A percentile compares a stretch with the other conserved stretches of the same genome.
phyloP scores from a whole-genome alignment of 495 filamentous ascomycete genomes.

The Daldinia concentrica region DNA sequence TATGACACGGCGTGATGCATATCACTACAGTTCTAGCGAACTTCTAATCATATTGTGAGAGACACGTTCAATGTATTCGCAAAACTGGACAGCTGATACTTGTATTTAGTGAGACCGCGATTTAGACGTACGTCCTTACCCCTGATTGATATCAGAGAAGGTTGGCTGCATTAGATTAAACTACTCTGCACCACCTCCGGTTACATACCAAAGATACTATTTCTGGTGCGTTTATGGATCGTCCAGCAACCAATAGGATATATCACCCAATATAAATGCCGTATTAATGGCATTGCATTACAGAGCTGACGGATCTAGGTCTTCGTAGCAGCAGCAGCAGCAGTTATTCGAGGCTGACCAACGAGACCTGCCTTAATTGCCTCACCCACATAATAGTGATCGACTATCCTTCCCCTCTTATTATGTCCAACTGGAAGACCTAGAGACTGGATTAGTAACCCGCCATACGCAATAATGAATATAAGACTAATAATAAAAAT shows the following conservation, averaged over 20 bases:
- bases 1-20: too few relatives aligned
- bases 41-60: too few relatives aligned
- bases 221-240: background rate
- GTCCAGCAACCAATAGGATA: background rate
- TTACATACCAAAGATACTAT: background rate
- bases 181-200: background rate
- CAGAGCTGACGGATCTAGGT: background rate
- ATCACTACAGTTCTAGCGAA: too few relatives aligned
- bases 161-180: background rate
- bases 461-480: background rate
- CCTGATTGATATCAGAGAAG: background rate
- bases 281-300: background rate
- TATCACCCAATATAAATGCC: background rate
- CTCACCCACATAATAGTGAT: background rate
- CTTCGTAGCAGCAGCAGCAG: background rate
- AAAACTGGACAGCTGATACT: too few relatives aligned
- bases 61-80: too few relatives aligned
- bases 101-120: too few relatives aligned
- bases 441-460: constrained; percentile 7
- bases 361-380: background rate
- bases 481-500: background rate
- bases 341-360: background rate
- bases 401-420: background rate
- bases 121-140: too few relatives aligned
- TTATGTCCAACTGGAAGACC: background rate